Evolutionary conservation across 2,329 filamentous ascomycete genomes (phyloP).

Genomic region (Lachnellula willkommii): DNA sequence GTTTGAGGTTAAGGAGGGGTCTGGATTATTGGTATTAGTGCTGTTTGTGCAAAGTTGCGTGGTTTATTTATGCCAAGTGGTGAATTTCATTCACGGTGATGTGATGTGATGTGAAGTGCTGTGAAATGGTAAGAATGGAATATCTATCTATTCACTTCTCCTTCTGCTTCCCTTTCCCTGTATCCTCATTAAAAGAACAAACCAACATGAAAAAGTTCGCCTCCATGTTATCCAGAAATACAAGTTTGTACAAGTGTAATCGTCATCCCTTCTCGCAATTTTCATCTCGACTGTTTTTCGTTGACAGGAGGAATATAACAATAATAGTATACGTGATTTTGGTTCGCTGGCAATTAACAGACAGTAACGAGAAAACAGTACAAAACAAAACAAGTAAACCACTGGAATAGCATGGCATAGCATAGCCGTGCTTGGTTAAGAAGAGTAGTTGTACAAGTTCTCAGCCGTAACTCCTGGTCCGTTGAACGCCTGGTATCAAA

Average conservation of each 20-base stretch:
- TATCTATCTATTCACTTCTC: background rate
- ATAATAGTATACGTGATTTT: background rate
- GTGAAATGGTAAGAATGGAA: background rate
- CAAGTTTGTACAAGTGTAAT: background rate
- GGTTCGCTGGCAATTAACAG: background rate
- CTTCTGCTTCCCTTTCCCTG: background rate
- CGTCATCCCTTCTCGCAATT: background rate
- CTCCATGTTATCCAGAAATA: background rate
- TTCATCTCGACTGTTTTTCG: conserved; percentile 1
- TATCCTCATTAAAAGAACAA: background rate
- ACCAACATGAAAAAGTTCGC: background rate
- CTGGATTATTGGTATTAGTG: background rate
- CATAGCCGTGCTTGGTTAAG: conserved; percentile 14
- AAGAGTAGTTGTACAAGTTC: conserved; percentile 26
- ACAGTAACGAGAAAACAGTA: background rate
- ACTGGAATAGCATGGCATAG: background rate
- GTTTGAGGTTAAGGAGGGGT: background rate
- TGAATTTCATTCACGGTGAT: too few relatives aligned
- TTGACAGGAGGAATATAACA: background rate
- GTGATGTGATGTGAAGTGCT: background rate
- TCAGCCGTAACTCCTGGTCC: conserved; percentile 2
- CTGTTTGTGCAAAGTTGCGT: background rate
- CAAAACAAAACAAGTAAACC: background rate
- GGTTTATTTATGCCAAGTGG: background rate
- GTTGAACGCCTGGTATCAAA: conserved; percentile 27